phyloP scores from a whole-genome alignment of 148 eudicot genomes.

The Linanthus parryae region DNA sequence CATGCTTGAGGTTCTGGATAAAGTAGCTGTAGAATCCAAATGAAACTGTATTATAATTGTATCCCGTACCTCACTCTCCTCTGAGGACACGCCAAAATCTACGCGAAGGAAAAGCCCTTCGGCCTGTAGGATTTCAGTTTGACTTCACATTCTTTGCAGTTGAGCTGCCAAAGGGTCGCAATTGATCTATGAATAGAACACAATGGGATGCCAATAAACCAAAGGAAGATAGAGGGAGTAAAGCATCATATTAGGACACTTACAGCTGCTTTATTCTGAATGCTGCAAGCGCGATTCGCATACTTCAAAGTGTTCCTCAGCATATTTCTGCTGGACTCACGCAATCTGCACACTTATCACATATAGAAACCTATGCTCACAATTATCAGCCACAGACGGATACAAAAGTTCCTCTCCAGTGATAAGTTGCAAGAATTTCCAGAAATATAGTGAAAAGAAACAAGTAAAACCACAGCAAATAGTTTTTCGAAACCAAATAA shows the following conservation, averaged over 20 bases:
- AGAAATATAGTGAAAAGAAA: too few relatives aligned
- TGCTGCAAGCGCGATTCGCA: conserved; percentile 87
- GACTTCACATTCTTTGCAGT: conserved; percentile 70
- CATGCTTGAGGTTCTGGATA: conserved; percentile 62
- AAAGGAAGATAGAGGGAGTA: neutral
- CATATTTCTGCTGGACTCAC: conserved; percentile 87
- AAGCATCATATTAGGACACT: conserved; percentile 12
- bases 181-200: conserved; percentile 42
- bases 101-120: conserved; percentile 67
- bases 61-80: conserved; percentile 61
- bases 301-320: conserved; percentile 82
- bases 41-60: neutral
- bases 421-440: too few relatives aligned
- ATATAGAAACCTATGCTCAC: neutral
- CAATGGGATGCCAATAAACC: neutral
- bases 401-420: too few relatives aligned
- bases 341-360: conserved; percentile 38
- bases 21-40: too few relatives aligned
- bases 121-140: conserved; percentile 76
- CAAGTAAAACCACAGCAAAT: too few relatives aligned
- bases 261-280: conserved; percentile 85
- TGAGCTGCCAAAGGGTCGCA: conserved; percentile 83
- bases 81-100: conserved; percentile 53
- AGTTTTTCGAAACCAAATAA: too few relatives aligned
- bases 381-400: too few relatives aligned